Evolutionary conservation across 2,329 filamentous ascomycete species (phyloP), one percentile per base, ranked within the genome.

Genomic region (Penicillium sp.): DNA sequence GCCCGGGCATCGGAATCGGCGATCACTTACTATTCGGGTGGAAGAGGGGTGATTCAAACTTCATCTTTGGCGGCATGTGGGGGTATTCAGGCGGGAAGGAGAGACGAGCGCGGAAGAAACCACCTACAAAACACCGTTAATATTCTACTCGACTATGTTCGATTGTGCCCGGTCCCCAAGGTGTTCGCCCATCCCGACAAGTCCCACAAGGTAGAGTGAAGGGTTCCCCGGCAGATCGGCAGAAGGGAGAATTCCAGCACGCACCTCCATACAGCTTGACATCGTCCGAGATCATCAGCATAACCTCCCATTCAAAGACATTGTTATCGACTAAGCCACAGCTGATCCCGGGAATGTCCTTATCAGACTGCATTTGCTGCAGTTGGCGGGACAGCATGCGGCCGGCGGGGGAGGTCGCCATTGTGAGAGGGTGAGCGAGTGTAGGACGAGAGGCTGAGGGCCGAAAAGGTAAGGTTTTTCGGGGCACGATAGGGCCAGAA

Each of bases 261-360:
- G 60, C 80, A 94, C 93, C 93, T 71, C 93, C 93, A 71, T 97
- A 97, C 78, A 91, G 91, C 79, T 93, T 94, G 79, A 91, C 93
- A 74, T 96, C 93, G 70, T 97, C 93, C 64, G 87, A 92, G 67
- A 98, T 94, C 94, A 99, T 98, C 63, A 99, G 87, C 91, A 97
- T 97, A 22, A 98, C 93, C 78, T 98, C 93, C 95, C 95, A 99
- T 81, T 96, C 91, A 68, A 97, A 97, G 10, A 98, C 88, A 75
- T 96, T 90, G 76, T 90, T 91, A 71, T 89, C 88, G 55, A 93
- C 88, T 46, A 99, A 82, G 0, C 95, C 95, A 71, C 92, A 96
- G 64, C 93, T 97, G 73, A 98, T 97, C 56, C 94, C 95, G 0
- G 92, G 92, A 51, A 98, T 90, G 77, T 97, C 93, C 75, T 93